Evolutionary conservation across 116 monocot genomes (phyloP).

Genomic region (Thalassia testudinum): DNA sequence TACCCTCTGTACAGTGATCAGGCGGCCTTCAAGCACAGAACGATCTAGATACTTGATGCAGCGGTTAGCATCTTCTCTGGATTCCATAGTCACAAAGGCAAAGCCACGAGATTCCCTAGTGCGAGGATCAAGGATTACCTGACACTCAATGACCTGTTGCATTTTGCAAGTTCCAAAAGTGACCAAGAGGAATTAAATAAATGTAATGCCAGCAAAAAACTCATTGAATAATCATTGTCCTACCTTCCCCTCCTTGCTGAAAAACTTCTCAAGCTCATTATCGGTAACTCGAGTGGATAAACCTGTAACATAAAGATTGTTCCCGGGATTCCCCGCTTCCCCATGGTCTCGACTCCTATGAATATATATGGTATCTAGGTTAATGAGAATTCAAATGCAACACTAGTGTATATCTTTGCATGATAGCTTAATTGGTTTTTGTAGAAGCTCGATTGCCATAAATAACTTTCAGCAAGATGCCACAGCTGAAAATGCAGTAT

Average conservation of each 20-base stretch:
- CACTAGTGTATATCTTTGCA: neutral
- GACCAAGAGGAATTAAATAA: too few relatives aligned
- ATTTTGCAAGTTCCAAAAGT: too few relatives aligned
- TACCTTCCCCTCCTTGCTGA: slow-evolving; percentile 77
- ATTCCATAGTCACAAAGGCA: slow-evolving; percentile 77
- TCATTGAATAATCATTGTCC: neutral
- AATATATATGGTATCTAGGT: neutral
- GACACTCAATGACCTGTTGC: slow-evolving; percentile 53
- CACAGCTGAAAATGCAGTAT: neutral
- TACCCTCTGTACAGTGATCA: slow-evolving; percentile 80
- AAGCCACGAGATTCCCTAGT: slow-evolving; percentile 86
- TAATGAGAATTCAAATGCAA: neutral
- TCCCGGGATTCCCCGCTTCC: slow-evolving; percentile 49
- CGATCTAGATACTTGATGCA: slow-evolving; percentile 63
- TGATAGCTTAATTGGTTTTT: neutral
- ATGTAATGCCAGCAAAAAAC: too few relatives aligned
- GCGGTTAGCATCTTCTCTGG: slow-evolving; percentile 53
- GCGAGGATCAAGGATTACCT: slow-evolving; percentile 66
- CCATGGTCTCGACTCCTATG: slow-evolving; percentile 33
- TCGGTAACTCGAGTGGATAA: slow-evolving; percentile 55
- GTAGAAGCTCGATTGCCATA: neutral
- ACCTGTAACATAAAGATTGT: slow-evolving; percentile 80
- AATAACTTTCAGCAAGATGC: neutral
- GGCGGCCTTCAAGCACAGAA: slow-evolving; percentile 70
- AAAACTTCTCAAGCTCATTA: slow-evolving; percentile 71